phyloP scores from a whole-genome alignment of 768 basidiomycete genomes.

The Ramaria rubella region DNA sequence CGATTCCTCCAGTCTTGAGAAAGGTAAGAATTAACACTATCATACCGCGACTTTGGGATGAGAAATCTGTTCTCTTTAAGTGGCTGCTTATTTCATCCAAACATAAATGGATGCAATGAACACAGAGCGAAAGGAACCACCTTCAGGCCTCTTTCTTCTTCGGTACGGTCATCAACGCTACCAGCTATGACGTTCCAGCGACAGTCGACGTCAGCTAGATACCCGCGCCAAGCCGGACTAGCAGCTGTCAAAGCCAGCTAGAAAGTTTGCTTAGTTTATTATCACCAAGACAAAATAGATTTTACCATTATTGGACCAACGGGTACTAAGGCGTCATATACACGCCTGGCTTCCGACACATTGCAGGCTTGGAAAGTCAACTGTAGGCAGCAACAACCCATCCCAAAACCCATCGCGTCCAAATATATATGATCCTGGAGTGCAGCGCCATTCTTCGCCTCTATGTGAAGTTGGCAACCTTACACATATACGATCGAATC shows the following conservation, averaged over 20 bases:
- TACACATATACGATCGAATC: not conserved
- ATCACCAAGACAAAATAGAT: not conserved
- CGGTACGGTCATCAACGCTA: conserved; percentile 95
- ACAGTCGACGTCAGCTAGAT: conserved; percentile 94
- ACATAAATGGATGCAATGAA: not conserved
- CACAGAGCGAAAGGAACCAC: conserved; percentile 30
- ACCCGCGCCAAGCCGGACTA: conserved; percentile 91
- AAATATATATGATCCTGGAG: conserved; percentile 89
- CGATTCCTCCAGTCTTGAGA: conserved; percentile 82
- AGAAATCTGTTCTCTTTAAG: conserved; percentile 62
- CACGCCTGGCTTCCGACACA: conserved; percentile 81
- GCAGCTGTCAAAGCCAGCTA: conserved; percentile 93
- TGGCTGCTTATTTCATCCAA: conserved; percentile 42
- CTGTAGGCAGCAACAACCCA: conserved; percentile 98
- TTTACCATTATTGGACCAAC: conserved; percentile 90
- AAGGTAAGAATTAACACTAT: conserved; percentile 91
- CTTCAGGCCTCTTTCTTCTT: conserved; percentile 88
- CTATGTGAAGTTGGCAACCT: conserved; percentile 31
- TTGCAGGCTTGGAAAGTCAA: conserved; percentile 97
- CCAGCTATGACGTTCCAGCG: conserved; percentile 99
- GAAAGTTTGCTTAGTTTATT: not conserved
- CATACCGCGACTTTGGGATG: conserved; percentile 97
- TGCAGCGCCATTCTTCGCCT: conserved; percentile 87
- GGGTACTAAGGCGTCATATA: conserved; percentile 96
- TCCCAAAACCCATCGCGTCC: conserved; percentile 99